These are phyloP conservation scores for Tritrichomonas foetus DNA, from an alignment of 208 protist species.

Conservation along the genomic window DNA sequence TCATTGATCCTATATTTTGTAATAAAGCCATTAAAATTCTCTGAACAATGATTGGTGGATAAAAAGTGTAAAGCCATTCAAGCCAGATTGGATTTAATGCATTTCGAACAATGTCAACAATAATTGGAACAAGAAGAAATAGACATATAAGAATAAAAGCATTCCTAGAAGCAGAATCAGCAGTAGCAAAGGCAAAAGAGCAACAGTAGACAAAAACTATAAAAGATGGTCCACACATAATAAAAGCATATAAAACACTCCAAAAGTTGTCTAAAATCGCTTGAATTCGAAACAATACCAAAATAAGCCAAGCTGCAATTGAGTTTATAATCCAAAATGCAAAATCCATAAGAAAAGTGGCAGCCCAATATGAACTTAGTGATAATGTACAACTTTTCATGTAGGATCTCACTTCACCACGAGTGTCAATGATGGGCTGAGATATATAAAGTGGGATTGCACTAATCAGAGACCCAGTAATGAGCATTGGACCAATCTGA, in stretches of 20 bases:
- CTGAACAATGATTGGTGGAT: background rate
- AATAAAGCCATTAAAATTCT: background rate
- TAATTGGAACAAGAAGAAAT: conserved; percentile 5
- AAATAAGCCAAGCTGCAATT: background rate
- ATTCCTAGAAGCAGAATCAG: background rate
- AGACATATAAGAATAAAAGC: background rate
- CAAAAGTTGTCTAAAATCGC: background rate
- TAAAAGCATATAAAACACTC: background rate
- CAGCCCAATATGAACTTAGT: background rate
- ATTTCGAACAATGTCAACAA: background rate
- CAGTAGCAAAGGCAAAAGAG: background rate
- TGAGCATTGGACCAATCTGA: background rate
- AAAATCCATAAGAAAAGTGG: background rate
- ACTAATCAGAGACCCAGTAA: background rate
- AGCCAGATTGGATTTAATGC: background rate
- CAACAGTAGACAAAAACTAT: background rate
- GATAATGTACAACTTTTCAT: background rate
- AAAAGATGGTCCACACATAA: background rate
- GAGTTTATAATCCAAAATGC: background rate
- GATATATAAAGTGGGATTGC: background rate
- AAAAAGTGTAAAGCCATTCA: background rate
- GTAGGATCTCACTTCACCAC: background rate
- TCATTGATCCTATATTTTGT: background rate
- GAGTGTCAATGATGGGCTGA: background rate
- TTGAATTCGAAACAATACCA: background rate